Evolutionary conservation across 306 rosid genomes (phyloP), one percentile per base, ranked within the genome.

Genomic region (Biancaea sappan): DNA sequence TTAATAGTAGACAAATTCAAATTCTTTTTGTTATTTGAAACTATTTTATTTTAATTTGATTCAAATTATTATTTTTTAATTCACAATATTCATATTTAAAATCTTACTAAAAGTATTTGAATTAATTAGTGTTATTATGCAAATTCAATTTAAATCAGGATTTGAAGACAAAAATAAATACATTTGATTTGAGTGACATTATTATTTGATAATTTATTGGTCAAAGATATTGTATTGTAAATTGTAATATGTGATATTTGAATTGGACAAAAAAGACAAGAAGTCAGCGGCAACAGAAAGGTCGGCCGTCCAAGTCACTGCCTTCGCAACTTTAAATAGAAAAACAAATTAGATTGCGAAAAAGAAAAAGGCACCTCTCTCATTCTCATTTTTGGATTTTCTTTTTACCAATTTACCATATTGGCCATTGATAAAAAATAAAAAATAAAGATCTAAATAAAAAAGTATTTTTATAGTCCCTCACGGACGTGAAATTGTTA

Each of bases 251-350:
- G 1, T 6, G 2, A 10, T 50, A 35, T 43, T 78, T 63, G 66
- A 56, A 34, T 59, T 69, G 67, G 35, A 47, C 62, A 66, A 75
- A 88, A 87, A 85, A 69, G 92, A 91, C 94, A 91, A 91, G 84
- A 88, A 82, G 97, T 87, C 90, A 85, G 91, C 91, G 86, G 89
- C 79, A 86, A 82, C 85, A 74, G 78, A 82, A 87, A 86, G 88
- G 82, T 82, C 76, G 85, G 86, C 92, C 83, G 85, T 64, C 86
- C 86, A 79, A 84, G 69, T 63, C 84, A 65, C 82, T 25, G 71
- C 73, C 75, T 83, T 77, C 54, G 83, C 88, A 87, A 89, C 92
- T 88, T 88, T 87, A 75, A 86, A 83, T 83, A 38, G 77, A 58
- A 83, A 83, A 68, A 80, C 35, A 65, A 85, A 80, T 81, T 86